A percentile compares a stretch with the other conserved stretches of the same genome.
Evolutionary conservation across 805 yeast genomes (phyloP).

Genomic region (Priceomyces carsonii): DNA sequence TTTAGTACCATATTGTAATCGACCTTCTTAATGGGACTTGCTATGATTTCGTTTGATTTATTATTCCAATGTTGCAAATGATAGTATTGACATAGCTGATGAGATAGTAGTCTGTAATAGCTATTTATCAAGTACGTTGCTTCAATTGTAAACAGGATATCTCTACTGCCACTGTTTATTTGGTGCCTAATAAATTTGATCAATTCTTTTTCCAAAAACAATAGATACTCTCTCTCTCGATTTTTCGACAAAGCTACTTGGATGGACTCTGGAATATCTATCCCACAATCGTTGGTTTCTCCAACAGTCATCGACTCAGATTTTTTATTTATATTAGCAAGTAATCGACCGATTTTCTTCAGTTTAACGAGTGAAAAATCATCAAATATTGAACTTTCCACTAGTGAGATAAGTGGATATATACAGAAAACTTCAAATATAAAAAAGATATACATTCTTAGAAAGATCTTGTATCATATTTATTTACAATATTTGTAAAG

Average conservation of each 20-base stretch:
- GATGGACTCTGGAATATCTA: slow-evolving; percentile 18
- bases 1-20: slow-evolving; percentile 13
- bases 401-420: too few species aligned
- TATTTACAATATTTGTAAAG: too few species aligned
- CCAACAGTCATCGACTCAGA: too few species aligned
- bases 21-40: slow-evolving; percentile 14
- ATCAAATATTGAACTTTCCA: too few species aligned
- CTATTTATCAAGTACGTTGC: slow-evolving; percentile 55
- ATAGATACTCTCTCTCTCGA: slow-evolving; percentile 19
- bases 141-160: slow-evolving; percentile 14
- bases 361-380: too few species aligned
- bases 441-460: too few species aligned
- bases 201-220: slow-evolving; percentile 22
- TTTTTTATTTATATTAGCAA: too few species aligned
- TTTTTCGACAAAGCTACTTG: slow-evolving; percentile 20
- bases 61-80: slow-evolving; percentile 51
- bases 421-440: too few species aligned
- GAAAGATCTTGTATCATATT: too few species aligned
- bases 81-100: slow-evolving; percentile 70
- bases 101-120: slow-evolving; percentile 65
- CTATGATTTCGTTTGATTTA: slow-evolving; percentile 22
- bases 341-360: too few species aligned
- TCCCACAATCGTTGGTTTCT: too few species aligned
- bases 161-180: slow-evolving; percentile 14
- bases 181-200: slow-evolving; percentile 16